These are phyloP conservation scores for Piloderma croceum DNA, from an alignment of 768 basidiomycete genomes.

Conservation along the genomic window DNA sequence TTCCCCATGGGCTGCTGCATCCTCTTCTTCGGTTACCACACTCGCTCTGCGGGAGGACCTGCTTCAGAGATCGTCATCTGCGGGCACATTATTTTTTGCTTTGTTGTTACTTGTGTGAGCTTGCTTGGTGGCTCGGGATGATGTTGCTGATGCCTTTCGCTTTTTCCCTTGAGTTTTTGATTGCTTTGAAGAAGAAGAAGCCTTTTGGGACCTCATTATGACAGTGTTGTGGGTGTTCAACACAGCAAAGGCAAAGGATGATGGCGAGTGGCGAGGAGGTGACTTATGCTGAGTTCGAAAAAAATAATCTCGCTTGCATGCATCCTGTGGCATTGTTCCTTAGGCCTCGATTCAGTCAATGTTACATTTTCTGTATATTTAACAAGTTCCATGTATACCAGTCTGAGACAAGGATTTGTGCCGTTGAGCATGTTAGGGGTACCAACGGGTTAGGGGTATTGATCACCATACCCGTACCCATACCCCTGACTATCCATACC, in stretches of 20 bases:
- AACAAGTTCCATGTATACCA: background rate
- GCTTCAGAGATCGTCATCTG: background rate
- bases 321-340: background rate
- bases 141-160: too few species aligned
- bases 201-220: too few species aligned
- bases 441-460: background rate
- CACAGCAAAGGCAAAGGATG: too few species aligned
- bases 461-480: background rate
- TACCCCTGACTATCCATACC: background rate
- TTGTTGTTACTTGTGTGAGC: background rate
- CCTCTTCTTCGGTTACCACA: too few species aligned
- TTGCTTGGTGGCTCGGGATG: too few species aligned
- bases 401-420: background rate
- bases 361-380: background rate
- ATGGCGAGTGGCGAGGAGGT: too few species aligned
- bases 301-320: background rate
- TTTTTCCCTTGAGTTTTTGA: too few species aligned
- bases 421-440: background rate
- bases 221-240: too few species aligned
- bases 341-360: background rate
- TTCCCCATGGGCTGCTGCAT: background rate
- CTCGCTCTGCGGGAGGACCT: too few species aligned
- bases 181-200: too few species aligned
- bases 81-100: background rate
- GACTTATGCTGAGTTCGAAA: background rate